A percentile compares a stretch with the other conserved stretches of the same genome.
phyloP scores from a whole-genome alignment of 306 rosid genomes.

The Quercus bicolor region DNA sequence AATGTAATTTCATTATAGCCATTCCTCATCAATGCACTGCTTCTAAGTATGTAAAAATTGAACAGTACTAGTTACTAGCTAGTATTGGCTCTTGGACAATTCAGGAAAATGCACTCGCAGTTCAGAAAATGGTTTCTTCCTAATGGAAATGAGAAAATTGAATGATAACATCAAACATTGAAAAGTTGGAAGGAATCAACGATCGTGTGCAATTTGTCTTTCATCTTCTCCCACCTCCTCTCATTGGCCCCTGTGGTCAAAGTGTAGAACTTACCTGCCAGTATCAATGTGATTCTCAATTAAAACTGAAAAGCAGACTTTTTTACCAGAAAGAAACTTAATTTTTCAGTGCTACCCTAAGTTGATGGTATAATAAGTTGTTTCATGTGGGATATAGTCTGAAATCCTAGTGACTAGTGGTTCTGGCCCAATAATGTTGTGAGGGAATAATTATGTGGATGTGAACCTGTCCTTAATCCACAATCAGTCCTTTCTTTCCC shows the following conservation, averaged over 20 bases:
- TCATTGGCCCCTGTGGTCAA: slow-evolving; percentile 85
- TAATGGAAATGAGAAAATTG: not conserved
- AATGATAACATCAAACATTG: slow-evolving; percentile 35
- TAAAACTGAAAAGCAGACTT: not conserved
- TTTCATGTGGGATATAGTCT: not conserved
- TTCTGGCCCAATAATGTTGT: not conserved
- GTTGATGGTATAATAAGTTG: not conserved
- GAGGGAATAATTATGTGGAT: not conserved
- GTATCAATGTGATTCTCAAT: not conserved
- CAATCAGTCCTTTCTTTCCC: not conserved
- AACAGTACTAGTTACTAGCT: not conserved
- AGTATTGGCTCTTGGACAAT: not conserved
- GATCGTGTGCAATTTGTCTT: slow-evolving; percentile 70
- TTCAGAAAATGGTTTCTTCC: slow-evolving; percentile 30
- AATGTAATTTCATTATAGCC: not conserved
- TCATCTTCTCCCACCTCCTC: slow-evolving; percentile 97
- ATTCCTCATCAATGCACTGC: not conserved
- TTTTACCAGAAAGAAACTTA: not conserved
- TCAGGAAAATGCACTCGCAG: slow-evolving; percentile 15
- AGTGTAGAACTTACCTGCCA: slow-evolving; percentile 90
- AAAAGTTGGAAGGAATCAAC: slow-evolving; percentile 74
- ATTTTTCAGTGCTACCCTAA: not conserved
- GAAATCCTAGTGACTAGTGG: not conserved
- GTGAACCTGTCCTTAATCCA: not conserved
- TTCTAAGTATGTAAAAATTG: not conserved